Base-by-base conservation (phyloP, 2,329 filamentous ascomycete genomes). In the Fusarium denticulatum region DNA sequence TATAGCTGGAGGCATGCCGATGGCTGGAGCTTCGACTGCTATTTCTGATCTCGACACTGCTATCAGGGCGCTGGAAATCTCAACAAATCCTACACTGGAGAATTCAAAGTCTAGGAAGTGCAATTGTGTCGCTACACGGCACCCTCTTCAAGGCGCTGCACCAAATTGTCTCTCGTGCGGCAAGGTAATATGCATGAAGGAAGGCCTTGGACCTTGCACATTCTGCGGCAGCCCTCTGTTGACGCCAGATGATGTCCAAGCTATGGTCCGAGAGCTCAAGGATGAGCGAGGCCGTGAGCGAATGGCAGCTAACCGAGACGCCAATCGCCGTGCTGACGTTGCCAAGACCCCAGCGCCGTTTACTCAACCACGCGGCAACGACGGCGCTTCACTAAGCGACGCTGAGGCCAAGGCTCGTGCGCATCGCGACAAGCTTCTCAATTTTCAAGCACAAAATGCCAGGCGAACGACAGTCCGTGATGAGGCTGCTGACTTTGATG, bases 81-180 rank as follows among this genome's bases (percentile, higher is more conserved):
- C 93, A 59, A 98, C 95, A 5, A 98, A 98, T 79, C 94, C 95
- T 0, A 89, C 91, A 0, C 83, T 95, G 30, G 83, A 86, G 43
- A 85, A 84, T 13, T 72, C 74, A 8, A 86, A 88, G 69, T 85
- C 90, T 32, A 89, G 93, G 12, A 91, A 90, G 63, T 99, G 96
- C 82, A 93, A 93, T 77, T 99, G 96, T 81, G 94, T 97, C 78
- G 96, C 94, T 1, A 91, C 93, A 0, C 90, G 94, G 4, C 96
- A 99, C 81, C 94, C 96, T 2, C 88, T 98, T 6, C 92, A 98
- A 49, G 90, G 90, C n/a, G 95, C 96, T 1, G 95, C 95, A 0
- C 96, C 96, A 2, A 99, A 98, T 80, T 99, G 96, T 80, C 85
- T 97, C 22, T 92, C 89, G 49, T 99, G 96, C 78, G 96, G 96